Evolutionary conservation across 805 yeast species (phyloP).

Genomic region (Metschnikowia chrysomelidarum): DNA sequence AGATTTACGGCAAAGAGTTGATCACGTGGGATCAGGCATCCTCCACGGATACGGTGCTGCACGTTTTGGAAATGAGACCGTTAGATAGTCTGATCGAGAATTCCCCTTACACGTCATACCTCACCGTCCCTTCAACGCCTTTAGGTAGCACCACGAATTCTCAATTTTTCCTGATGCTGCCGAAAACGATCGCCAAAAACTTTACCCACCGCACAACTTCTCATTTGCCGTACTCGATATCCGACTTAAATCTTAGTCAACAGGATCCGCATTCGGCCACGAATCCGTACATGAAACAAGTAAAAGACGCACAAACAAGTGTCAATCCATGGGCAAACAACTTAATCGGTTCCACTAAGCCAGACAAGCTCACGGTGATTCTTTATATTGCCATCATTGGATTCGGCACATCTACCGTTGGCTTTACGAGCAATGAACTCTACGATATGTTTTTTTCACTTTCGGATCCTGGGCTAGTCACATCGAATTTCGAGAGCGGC

Average conservation of each 20-base stretch:
- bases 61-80: slow-evolving; percentile 27
- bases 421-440: slow-evolving; percentile 67
- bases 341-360: slow-evolving; percentile 35
- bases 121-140: not conserved
- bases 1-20: slow-evolving; percentile 81
- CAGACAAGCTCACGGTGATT: slow-evolving; percentile 79
- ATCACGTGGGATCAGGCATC: slow-evolving; percentile 51
- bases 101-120: not conserved
- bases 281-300: slow-evolving; percentile 12
- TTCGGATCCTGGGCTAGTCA: slow-evolving; percentile 1
- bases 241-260: slow-evolving; percentile 33
- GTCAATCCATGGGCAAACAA: slow-evolving; percentile 22
- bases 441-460: slow-evolving; percentile 22
- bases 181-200: slow-evolving; percentile 6
- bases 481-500: slow-evolving; percentile 17
- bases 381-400: slow-evolving; percentile 79
- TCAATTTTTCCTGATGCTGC: slow-evolving; percentile 12
- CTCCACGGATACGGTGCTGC: slow-evolving; percentile 23
- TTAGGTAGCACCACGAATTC: slow-evolving; percentile 3
- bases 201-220: slow-evolving; percentile 21
- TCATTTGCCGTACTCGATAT: slow-evolving; percentile 32
- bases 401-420: slow-evolving; percentile 64
- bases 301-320: slow-evolving; percentile 17
- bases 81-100: slow-evolving; percentile 1
- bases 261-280: slow-evolving; percentile 12